Percentiles rank a stretch among this genome's conserved stretches.
phyloP scores from a whole-genome alignment of 2,329 filamentous ascomycete genomes.

The Botrytis medusae region DNA sequence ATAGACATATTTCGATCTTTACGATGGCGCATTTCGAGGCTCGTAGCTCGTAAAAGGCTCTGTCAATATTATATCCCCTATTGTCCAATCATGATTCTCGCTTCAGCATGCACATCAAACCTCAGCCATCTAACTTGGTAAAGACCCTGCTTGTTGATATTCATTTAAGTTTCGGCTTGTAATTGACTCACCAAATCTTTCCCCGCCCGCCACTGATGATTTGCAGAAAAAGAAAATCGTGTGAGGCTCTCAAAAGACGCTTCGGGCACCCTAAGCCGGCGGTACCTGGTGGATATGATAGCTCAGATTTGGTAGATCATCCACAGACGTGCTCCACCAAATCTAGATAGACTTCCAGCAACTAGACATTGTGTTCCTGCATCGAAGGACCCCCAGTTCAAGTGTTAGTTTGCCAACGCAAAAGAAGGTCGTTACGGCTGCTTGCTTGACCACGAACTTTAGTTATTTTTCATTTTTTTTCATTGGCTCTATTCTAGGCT shows the following conservation, averaged over 20 bases:
- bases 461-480: neutral
- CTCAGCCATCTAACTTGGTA: neutral
- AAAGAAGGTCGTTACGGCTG: constrained; percentile 22
- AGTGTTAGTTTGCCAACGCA: constrained; percentile 21
- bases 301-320: constrained; percentile 23
- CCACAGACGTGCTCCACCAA: constrained; percentile 9
- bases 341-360: constrained; percentile 23
- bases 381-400: constrained; percentile 17
- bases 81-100: constrained; percentile 12
- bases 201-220: constrained; percentile 22
- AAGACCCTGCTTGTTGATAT: neutral
- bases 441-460: constrained; percentile 20
- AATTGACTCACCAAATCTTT: neutral
- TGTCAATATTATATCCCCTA: neutral
- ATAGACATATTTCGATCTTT: constrained; percentile 2
- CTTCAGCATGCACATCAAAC: constrained; percentile 19
- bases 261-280: constrained; percentile 17
- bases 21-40: constrained; percentile 14
- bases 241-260: constrained; percentile 19
- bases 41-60: constrained; percentile 5
- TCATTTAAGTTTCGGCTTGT: constrained; percentile 1
- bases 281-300: constrained; percentile 24
- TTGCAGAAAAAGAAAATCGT: constrained; percentile 10
- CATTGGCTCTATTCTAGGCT: constrained; percentile 1
- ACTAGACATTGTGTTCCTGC: constrained; percentile 21